A percentile compares a stretch with the other conserved stretches of the same genome.
phyloP scores from a whole-genome alignment of 331 rosid genomes.

The Erythrophleum ivorense region DNA sequence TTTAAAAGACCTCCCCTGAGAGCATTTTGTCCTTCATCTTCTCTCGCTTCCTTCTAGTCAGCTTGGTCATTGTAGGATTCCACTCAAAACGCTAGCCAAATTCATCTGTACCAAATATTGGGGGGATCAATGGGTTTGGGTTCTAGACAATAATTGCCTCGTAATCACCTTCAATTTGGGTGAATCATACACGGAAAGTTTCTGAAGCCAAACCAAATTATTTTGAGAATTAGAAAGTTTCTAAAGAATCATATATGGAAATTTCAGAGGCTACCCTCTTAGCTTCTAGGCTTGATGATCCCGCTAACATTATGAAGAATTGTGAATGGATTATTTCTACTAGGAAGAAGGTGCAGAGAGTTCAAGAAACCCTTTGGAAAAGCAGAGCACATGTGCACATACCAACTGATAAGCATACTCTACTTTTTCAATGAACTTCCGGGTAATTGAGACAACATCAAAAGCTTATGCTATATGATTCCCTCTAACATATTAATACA shows the following conservation, averaged over 20 bases:
- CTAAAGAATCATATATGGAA: neutral
- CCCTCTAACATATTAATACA: constrained; percentile 78
- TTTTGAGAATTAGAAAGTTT: constrained; percentile 40
- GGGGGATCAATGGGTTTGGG: constrained; percentile 86
- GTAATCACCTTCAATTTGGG: constrained; percentile 94
- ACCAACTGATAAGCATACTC: neutral
- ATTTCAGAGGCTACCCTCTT: constrained; percentile 21
- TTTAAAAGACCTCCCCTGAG: constrained; percentile 88
- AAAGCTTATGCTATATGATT: constrained; percentile 30
- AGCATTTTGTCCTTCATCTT: constrained; percentile 88
- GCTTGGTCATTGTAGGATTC: constrained; percentile 82
- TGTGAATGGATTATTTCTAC: constrained; percentile 70
- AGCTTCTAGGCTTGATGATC: constrained; percentile 92
- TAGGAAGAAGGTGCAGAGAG: constrained; percentile 69
- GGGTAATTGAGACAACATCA: neutral
- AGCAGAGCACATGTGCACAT: constrained; percentile 7
- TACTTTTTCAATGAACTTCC: neutral
- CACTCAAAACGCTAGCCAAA: constrained; percentile 97
- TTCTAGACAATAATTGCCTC: constrained; percentile 91
- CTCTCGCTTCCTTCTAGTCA: constrained; percentile 87
- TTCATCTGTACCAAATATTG: constrained; percentile 87
- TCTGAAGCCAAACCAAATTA: constrained; percentile 24
- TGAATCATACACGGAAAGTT: constrained; percentile 44
- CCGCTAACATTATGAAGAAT: constrained; percentile 83
- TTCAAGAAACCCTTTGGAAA: constrained; percentile 68